Conservation (phyloP, 2,329 filamentous ascomycete genomes). For the Phaeosphaeriaceae sp. region DNA sequence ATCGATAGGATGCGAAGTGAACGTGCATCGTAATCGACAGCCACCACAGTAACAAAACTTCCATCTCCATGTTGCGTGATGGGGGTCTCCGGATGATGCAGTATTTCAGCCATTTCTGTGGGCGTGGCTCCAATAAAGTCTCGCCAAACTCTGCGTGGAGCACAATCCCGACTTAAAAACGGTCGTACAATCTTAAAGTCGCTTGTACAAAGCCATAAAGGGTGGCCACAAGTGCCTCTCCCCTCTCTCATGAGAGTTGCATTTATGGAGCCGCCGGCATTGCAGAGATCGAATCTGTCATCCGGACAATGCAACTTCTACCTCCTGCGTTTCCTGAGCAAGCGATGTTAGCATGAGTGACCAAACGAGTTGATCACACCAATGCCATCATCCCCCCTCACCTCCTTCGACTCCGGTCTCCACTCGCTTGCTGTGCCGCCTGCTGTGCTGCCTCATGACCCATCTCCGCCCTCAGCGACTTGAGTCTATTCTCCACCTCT, state of each 20-base stretch:
- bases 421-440: slow-evolving; percentile 47
- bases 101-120: too few species aligned
- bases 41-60: too few species aligned
- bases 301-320: background rate
- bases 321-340: background rate
- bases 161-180: too few species aligned
- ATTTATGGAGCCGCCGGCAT: background rate
- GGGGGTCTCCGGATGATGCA: too few species aligned
- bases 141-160: too few species aligned
- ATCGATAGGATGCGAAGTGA: too few species aligned
- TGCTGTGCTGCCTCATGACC: slow-evolving; percentile 47
- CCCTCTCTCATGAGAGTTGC: too few species aligned
- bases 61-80: too few species aligned
- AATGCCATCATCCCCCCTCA: slow-evolving; percentile 21
- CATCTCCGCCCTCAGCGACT: slow-evolving; percentile 37
- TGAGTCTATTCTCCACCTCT: slow-evolving; percentile 40
- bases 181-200: too few species aligned
- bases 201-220: background rate
- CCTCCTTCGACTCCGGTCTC: slow-evolving; percentile 44
- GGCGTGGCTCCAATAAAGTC: too few species aligned
- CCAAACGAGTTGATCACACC: background rate
- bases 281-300: background rate
- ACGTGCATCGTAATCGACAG: too few species aligned
- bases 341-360: background rate
- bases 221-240: too few species aligned